A percentile compares a stretch with the other conserved stretches of the same genome.
phyloP scores from a whole-genome alignment of 108 stramenopile species.

The Nitzschia sp. region DNA sequence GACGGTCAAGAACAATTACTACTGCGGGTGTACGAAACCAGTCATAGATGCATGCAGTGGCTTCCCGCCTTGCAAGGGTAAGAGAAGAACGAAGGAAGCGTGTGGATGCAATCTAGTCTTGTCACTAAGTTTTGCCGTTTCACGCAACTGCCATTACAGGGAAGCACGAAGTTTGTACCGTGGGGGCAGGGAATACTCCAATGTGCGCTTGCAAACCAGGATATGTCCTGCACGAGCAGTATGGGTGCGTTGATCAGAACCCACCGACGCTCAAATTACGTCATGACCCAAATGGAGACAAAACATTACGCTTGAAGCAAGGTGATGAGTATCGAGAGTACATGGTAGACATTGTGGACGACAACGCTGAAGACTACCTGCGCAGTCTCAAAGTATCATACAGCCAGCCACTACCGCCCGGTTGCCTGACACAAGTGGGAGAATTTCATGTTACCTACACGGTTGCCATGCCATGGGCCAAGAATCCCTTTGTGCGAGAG shows the following conservation, averaged over 20 bases:
- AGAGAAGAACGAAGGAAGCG: constrained; percentile 6
- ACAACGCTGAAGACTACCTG: constrained; percentile 86
- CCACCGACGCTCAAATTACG: constrained; percentile 70
- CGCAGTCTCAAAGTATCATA: constrained; percentile 86
- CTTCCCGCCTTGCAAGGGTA: constrained; percentile 79
- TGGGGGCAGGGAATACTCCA: constrained; percentile 54
- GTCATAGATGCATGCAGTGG: constrained; percentile 81
- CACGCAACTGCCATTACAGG: no score
- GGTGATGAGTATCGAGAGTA: constrained; percentile 87
- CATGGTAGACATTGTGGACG: constrained; percentile 86
- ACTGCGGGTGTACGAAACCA: constrained; percentile 83
- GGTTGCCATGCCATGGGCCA: constrained; percentile 90
- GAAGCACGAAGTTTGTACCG: constrained; percentile 72
- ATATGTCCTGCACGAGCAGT: constrained; percentile 55
- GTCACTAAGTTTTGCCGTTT: not conserved
- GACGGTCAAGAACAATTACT: constrained; percentile 64
- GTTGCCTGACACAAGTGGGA: constrained; percentile 84
- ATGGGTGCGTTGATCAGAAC: constrained; percentile 89
- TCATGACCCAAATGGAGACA: constrained; percentile 50
- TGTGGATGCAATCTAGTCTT: not conserved
- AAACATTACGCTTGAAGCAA: constrained; percentile 66
- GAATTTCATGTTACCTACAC: constrained; percentile 92
- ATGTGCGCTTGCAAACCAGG: constrained; percentile 82
- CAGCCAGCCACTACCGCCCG: constrained; percentile 76
- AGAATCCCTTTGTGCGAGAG: constrained; percentile 55